Evolutionary conservation across 306 rosid species (phyloP).

Genomic region (Albizia julibrissin): DNA sequence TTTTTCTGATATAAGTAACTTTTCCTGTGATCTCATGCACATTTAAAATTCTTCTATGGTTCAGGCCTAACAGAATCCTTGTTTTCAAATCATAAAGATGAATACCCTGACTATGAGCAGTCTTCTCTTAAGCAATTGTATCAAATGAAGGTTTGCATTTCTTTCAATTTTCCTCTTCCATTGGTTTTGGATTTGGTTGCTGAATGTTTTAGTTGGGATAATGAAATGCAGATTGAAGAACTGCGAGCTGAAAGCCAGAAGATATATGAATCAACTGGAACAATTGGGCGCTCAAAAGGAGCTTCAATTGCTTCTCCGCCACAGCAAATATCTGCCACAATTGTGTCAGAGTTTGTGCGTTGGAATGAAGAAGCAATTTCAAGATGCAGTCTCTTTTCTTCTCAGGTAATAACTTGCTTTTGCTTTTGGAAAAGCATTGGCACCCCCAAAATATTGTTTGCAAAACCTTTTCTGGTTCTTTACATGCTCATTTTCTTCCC

Average conservation of each 20-base stretch:
- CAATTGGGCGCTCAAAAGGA: conserved; percentile 74
- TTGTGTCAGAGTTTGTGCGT: conserved; percentile 71
- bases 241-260: conserved; percentile 61
- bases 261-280: conserved; percentile 57
- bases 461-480: neutral
- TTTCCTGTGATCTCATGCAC: neutral
- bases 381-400: conserved; percentile 64
- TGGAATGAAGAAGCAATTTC: conserved; percentile 83
- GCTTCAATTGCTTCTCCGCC: conserved; percentile 52
- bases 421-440: neutral
- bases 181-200: conserved; percentile 17
- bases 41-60: conserved; percentile 31
- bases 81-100: conserved; percentile 92
- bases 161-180: conserved; percentile 17
- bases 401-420: conserved; percentile 55
- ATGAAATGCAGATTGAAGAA: conserved; percentile 58
- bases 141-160: conserved; percentile 58
- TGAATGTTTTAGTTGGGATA: conserved; percentile 1
- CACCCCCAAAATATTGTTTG: neutral
- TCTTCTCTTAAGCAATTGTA: conserved; percentile 66
- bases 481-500: neutral
- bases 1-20: conserved; percentile 7
- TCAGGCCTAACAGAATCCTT: conserved; percentile 94
- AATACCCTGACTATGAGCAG: conserved; percentile 78
- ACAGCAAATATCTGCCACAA: conserved; percentile 70